Evolutionary conservation across 495 filamentous ascomycete genomes (phyloP), one percentile per base, ranked within the genome.

Genomic region (Penicillium coprophilum): DNA sequence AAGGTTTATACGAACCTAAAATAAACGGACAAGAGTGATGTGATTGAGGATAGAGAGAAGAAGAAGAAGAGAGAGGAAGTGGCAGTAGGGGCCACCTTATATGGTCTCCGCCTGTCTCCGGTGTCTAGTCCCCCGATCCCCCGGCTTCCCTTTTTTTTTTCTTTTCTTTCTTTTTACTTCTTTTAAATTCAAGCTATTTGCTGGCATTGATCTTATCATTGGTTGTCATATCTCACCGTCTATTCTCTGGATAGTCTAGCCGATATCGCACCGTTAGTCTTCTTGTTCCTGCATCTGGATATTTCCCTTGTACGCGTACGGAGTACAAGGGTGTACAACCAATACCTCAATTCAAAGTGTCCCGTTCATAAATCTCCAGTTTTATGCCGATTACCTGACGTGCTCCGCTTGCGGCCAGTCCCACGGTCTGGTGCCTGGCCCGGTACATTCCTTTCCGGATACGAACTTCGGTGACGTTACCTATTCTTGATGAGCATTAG

Each of bases 1-100:
- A 69, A 69, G 66, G 66, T 62, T 69, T 64, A 66, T 69, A 69
- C 66, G 66, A 66, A 69, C 66, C 64, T 60, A 62, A 60, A 38
- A 27, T 46, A 54, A 46, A 46, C 41, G 41, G 43, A 38, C 40
- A 28, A 51, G 49, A 17, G 39, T 49, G 40, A 24, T 41, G 34
- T 2, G 38, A 40, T 17, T 9, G 45, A 12, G 15, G 17, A 21
- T 21, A 23, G 39, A 53, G 40, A 62, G 39, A 43, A 32, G 38
- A 52, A 5, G 20, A 34, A 19, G 30, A 15, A 36, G 43, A 47
- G 53, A 54, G 51, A 59, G 53, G 41, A 46, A 59, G 57, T 31
- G 44, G 56, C 52, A 46, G 50, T 48, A 46, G 45, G 45, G 40
- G 49, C 32, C 45, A 36, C 39, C 17, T 58, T 54, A 54, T 50